These are phyloP conservation scores for Cryptococcus amylolentus DNA, from an alignment of 1,284 basidiomycete species.

Conservation along the genomic window DNA sequence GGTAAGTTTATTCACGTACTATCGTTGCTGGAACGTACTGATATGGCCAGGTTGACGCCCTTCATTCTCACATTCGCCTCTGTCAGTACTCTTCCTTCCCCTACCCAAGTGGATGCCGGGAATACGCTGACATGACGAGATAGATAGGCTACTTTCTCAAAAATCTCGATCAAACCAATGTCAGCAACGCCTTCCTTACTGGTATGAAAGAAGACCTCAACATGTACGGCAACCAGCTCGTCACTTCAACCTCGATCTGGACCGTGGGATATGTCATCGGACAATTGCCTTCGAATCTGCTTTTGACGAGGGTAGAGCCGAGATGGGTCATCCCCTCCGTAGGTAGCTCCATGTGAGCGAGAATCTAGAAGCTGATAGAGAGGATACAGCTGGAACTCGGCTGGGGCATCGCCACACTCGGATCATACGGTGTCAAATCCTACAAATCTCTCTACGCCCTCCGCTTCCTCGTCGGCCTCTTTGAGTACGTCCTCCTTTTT, in stretches of 20 bases:
- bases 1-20: not conserved
- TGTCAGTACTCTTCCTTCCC: no score
- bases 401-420: slow-evolving; percentile 40
- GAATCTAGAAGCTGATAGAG: not conserved
- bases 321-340: slow-evolving; percentile 31
- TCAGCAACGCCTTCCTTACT: slow-evolving; percentile 29
- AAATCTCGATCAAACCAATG: slow-evolving; percentile 36
- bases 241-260: slow-evolving; percentile 35
- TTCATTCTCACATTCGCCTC: slow-evolving; percentile 38
- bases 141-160: slow-evolving; percentile 37
- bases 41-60: slow-evolving; percentile 43
- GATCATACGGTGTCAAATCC: slow-evolving; percentile 27
- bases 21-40: not conserved
- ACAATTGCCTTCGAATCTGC: slow-evolving; percentile 38
- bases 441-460: slow-evolving; percentile 27
- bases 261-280: slow-evolving; percentile 41
- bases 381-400: slow-evolving; percentile 30
- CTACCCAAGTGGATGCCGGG: no score
- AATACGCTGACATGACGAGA: no score
- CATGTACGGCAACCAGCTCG: slow-evolving; percentile 36
- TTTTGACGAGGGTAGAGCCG: slow-evolving; percentile 40
- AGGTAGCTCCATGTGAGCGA: slow-evolving; percentile 5
- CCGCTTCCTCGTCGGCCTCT: slow-evolving; percentile 36
- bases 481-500: slow-evolving; percentile 21
- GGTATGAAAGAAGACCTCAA: slow-evolving; percentile 68